Percentiles rank a stretch among this genome's conserved stretches.
Evolutionary conservation across 495 filamentous ascomycete genomes (phyloP).

Genomic region (Penicillium odoratum): DNA sequence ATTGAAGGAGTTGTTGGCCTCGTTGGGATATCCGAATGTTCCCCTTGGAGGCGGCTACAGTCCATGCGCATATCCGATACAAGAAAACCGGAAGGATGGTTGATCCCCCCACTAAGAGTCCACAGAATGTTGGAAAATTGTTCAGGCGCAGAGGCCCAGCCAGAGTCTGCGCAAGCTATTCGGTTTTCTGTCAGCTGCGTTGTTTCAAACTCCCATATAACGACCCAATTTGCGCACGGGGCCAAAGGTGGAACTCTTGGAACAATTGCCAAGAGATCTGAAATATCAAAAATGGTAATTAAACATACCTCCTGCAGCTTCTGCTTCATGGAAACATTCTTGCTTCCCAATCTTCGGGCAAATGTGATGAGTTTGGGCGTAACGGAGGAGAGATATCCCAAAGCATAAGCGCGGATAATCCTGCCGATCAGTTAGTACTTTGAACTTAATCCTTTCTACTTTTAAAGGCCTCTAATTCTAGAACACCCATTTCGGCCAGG

Average conservation of each 20-base stretch:
- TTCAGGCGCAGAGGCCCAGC: constrained; percentile 39
- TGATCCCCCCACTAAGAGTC: constrained; percentile 70
- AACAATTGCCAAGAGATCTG: neutral
- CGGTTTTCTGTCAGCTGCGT: constrained; percentile 3
- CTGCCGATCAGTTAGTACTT: constrained; percentile 37
- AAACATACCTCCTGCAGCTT: constrained; percentile 41
- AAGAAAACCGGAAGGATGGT: constrained; percentile 59
- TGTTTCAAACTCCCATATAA: neutral
- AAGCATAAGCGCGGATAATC: constrained; percentile 68
- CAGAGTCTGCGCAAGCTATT: constrained; percentile 40
- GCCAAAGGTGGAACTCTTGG: neutral
- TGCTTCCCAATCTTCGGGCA: constrained; percentile 48
- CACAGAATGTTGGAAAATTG: constrained; percentile 83
- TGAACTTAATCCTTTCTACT: neutral
- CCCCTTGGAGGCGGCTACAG: constrained; percentile 18
- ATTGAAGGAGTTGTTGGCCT: constrained; percentile 35
- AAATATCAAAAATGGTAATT: constrained; percentile 1
- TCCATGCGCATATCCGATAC: constrained; percentile 33
- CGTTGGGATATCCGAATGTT: constrained; percentile 18
- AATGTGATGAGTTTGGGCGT: constrained; percentile 64
- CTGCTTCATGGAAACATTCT: constrained; percentile 41
- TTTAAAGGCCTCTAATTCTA: neutral
- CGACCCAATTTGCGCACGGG: neutral
- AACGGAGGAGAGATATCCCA: constrained; percentile 73
- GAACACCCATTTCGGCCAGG: neutral